These are phyloP conservation scores for Trichoderma asperelloides DNA, from an alignment of 495 filamentous ascomycete species.

Conservation along the genomic window DNA sequence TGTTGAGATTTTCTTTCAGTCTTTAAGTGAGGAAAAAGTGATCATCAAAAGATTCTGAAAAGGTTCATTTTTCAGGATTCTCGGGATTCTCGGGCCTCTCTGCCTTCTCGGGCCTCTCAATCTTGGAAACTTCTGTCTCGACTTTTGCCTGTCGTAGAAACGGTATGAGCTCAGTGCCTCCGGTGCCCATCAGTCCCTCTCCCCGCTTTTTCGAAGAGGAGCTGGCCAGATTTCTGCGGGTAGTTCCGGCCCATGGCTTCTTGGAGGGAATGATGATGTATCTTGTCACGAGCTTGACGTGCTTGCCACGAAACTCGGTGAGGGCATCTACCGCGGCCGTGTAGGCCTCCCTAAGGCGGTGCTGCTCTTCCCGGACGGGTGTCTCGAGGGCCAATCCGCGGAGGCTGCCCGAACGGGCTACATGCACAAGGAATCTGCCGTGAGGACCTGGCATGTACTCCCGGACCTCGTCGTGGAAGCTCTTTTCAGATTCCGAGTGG, in stretches of 20 bases:
- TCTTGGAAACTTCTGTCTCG: constrained; percentile 47
- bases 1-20: not conserved
- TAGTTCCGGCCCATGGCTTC: constrained; percentile 20
- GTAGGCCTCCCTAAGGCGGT: constrained; percentile 57
- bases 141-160: constrained; percentile 93
- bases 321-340: constrained; percentile 77
- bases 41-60: not conserved
- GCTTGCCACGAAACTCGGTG: constrained; percentile 72
- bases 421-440: constrained; percentile 66
- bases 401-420: constrained; percentile 66
- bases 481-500: constrained; percentile 38
- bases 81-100: not conserved
- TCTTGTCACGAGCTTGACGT: constrained; percentile 84
- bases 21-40: not conserved
- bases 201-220: constrained; percentile 29
- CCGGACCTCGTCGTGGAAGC: constrained; percentile 87
- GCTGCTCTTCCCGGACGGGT: constrained; percentile 29
- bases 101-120: not conserved
- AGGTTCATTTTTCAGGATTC: not conserved
- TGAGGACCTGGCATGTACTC: constrained; percentile 88
- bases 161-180: constrained; percentile 82
- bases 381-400: constrained; percentile 35
- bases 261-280: constrained; percentile 73
- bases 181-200: constrained; percentile 70
- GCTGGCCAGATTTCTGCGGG: constrained; percentile 53